These are phyloP conservation scores for Hansenula anomala DNA, from an alignment of 1,139 yeast genomes.

Conservation along the genomic window DNA sequence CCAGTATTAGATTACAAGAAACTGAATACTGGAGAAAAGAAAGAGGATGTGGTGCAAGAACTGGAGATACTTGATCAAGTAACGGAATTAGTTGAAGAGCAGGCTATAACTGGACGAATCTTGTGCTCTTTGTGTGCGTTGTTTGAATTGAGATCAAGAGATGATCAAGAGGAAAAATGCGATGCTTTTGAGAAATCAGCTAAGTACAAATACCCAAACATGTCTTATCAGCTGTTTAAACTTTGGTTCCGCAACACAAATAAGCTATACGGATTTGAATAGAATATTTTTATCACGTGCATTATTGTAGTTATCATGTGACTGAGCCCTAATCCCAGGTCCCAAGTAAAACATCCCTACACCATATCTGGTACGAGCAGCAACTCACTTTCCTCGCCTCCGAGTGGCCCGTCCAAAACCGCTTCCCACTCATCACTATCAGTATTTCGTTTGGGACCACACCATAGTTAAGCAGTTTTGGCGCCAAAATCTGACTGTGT, in stretches of 20 bases:
- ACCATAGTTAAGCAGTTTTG: neutral
- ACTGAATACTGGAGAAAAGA: neutral
- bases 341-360: neutral
- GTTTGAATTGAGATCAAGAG: constrained; percentile 23
- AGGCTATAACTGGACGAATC: constrained; percentile 26
- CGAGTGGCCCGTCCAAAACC: no score
- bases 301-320: neutral
- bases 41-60: neutral
- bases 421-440: no score
- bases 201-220: neutral
- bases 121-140: constrained; percentile 26
- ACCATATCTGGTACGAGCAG: no score
- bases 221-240: constrained; percentile 3
- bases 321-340: no score
- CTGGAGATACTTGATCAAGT: constrained; percentile 16
- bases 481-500: neutral
- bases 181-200: neutral
- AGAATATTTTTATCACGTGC: neutral
- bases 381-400: no score
- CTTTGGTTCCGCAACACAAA: constrained; percentile 15
- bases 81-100: constrained; percentile 18
- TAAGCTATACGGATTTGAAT: constrained; percentile 27
- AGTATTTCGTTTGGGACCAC: no score
- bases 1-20: constrained; percentile 19
- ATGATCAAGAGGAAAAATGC: no score